These are phyloP conservation scores for Mycena maculata DNA, from an alignment of 768 basidiomycete species.

Conservation along the genomic window DNA sequence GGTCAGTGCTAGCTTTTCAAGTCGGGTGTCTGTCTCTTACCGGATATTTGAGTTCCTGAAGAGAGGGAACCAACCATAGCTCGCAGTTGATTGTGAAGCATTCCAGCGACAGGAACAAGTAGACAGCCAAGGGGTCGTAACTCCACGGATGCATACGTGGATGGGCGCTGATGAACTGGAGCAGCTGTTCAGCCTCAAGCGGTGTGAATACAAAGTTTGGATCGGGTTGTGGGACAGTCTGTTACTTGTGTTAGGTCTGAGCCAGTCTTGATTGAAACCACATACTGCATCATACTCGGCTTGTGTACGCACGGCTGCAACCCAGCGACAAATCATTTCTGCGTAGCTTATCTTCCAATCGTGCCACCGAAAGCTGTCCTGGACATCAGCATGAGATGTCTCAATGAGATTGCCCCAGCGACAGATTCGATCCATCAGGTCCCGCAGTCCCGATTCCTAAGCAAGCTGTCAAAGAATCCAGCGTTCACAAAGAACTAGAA, in stretches of 20 bases:
- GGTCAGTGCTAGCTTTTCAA: neutral
- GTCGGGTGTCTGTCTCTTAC: neutral
- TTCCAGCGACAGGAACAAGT: neutral
- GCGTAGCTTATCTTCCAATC: slow-evolving; percentile 9
- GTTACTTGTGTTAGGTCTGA: neutral
- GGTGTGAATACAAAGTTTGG: neutral
- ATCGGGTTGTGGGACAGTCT: neutral
- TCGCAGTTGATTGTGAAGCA: slow-evolving; percentile 4
- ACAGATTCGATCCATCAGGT: neutral
- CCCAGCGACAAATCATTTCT: neutral
- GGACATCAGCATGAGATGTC: neutral
- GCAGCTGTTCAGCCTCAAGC: neutral
- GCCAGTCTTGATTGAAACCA: neutral
- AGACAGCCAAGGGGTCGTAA: slow-evolving; percentile 2
- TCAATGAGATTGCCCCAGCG: neutral
- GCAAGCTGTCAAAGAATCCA: too few relatives aligned
- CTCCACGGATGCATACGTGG: slow-evolving; percentile 3
- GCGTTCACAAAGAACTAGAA: neutral
- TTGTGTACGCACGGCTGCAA: neutral
- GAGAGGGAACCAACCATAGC: neutral
- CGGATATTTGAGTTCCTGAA: neutral
- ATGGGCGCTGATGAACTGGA: neutral
- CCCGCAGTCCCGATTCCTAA: neutral
- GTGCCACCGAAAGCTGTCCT: neutral
- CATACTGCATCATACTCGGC: neutral